Evolutionary conservation across 2,329 filamentous ascomycete genomes (phyloP).

Genomic region (Calycina herbarum): DNA sequence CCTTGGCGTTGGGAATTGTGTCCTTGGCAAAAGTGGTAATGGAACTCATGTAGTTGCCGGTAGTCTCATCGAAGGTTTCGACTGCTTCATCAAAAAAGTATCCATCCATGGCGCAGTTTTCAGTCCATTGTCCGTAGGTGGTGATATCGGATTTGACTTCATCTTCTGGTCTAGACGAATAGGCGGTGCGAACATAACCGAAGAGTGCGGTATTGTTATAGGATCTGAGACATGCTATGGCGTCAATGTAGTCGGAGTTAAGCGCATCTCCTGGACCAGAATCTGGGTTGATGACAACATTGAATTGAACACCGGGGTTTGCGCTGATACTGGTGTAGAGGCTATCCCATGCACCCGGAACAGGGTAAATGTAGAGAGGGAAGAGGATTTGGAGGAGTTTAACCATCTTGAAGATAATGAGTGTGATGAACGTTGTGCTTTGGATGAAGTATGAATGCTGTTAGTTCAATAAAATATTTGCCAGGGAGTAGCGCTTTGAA

Average conservation of each 20-base stretch:
- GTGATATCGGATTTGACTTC: slow-evolving; percentile 38
- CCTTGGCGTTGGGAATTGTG: background rate
- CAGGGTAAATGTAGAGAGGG: slow-evolving; percentile 32
- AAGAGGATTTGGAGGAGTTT: slow-evolving; percentile 19
- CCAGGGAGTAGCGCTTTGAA: no score
- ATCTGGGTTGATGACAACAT: slow-evolving; percentile 31
- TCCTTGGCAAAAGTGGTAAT: background rate
- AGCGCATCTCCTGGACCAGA: slow-evolving; percentile 39
- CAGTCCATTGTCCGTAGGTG: slow-evolving; percentile 41
- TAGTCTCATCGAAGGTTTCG: background rate
- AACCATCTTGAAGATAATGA: background rate
- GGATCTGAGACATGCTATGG: slow-evolving; percentile 38
- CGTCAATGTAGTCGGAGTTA: slow-evolving; percentile 35
- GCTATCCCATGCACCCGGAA: slow-evolving; percentile 24
- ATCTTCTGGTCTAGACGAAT: slow-evolving; percentile 29
- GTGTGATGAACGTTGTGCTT: no score
- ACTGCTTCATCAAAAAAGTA: slow-evolving; percentile 25
- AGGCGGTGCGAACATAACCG: slow-evolving; percentile 42
- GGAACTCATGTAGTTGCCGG: background rate
- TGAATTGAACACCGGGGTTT: slow-evolving; percentile 30
- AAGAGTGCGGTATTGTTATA: slow-evolving; percentile 40
- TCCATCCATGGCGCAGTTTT: slow-evolving; percentile 10
- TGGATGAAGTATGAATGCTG: no score
- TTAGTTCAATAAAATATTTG: no score
- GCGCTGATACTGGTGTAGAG: slow-evolving; percentile 25